These are phyloP conservation scores for Phytophthora capsici DNA, from an alignment of 352 stramenopile genomes.

Conservation along the genomic window DNA sequence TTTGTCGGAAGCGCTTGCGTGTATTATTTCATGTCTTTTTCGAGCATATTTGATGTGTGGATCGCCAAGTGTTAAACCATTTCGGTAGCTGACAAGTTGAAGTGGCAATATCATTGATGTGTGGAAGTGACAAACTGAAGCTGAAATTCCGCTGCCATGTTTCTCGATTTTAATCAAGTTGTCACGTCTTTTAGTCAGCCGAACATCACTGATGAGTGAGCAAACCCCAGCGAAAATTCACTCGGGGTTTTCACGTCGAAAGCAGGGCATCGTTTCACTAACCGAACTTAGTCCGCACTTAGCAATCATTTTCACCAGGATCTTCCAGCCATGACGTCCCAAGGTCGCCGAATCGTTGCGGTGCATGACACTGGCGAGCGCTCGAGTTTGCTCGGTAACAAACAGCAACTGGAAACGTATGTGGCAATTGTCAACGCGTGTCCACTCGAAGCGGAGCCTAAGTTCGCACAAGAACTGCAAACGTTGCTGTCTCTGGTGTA, in stretches of 20 bases:
- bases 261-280: not conserved
- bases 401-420: conserved; percentile 22
- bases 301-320: not conserved
- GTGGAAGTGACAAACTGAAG: conserved; percentile 10
- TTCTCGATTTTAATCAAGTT: conserved; percentile 17
- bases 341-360: conserved; percentile 1
- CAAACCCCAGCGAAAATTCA: too few relatives aligned
- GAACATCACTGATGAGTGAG: conserved; percentile 13
- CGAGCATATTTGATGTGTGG: conserved; percentile 25
- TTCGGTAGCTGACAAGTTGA: conserved; percentile 18
- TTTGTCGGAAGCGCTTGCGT: conserved; percentile 20
- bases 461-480: conserved; percentile 38
- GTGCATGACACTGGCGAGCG: conserved; percentile 14
- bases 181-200: conserved; percentile 1
- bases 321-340: conserved; percentile 13
- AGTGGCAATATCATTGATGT: conserved; percentile 18
- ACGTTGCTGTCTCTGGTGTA: conserved; percentile 56
- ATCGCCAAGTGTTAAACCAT: not conserved
- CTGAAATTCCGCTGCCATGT: conserved; percentile 21
- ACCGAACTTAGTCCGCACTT: conserved; percentile 14
- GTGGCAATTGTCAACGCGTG: conserved; percentile 12
- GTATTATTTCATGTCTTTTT: conserved; percentile 28
- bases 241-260: not conserved
- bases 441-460: conserved; percentile 19
- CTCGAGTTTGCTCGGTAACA: conserved; percentile 16